These are phyloP conservation scores for Cladosporium phlei DNA, from an alignment of 2,329 filamentous ascomycete species.

Conservation along the genomic window DNA sequence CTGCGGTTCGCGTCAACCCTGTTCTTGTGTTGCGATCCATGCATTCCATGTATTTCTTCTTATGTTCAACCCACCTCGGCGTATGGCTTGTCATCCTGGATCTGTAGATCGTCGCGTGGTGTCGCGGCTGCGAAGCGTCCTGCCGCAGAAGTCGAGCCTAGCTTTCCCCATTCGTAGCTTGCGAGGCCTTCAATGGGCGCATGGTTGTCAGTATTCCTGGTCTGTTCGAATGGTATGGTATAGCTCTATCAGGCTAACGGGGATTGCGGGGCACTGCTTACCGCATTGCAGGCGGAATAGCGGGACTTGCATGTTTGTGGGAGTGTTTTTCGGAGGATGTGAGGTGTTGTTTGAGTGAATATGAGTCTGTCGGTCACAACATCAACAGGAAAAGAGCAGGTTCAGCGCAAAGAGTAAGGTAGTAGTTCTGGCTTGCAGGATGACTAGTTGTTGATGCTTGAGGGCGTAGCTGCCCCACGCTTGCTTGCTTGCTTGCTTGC, in stretches of 20 bases:
- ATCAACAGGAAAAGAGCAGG: too few relatives aligned
- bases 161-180: slow-evolving; percentile 98
- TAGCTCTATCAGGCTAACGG: not conserved
- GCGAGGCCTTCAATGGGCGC: slow-evolving; percentile 68
- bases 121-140: slow-evolving; percentile 87
- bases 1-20: slow-evolving; percentile 46
- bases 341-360: too few relatives aligned
- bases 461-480: too few relatives aligned
- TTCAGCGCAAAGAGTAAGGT: too few relatives aligned
- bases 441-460: too few relatives aligned
- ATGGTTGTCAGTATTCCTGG: slow-evolving; percentile 21
- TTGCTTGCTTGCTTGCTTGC: too few relatives aligned
- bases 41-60: too few relatives aligned
- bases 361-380: too few relatives aligned
- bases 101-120: slow-evolving; percentile 64
- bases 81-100: slow-evolving; percentile 86
- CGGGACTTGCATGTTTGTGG: slow-evolving; percentile 63
- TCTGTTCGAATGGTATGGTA: not conserved
- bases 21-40: too few relatives aligned
- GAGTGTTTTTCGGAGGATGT: not conserved
- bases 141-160: slow-evolving; percentile 79
- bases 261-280: slow-evolving; percentile 31
- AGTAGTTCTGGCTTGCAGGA: too few relatives aligned
- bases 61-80: slow-evolving; percentile 63
- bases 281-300: slow-evolving; percentile 77